Evolutionary conservation across 164 flowering plant species (phyloP), one percentile per base, ranked within the genome.

Genomic region (Vitis cinerea): DNA sequence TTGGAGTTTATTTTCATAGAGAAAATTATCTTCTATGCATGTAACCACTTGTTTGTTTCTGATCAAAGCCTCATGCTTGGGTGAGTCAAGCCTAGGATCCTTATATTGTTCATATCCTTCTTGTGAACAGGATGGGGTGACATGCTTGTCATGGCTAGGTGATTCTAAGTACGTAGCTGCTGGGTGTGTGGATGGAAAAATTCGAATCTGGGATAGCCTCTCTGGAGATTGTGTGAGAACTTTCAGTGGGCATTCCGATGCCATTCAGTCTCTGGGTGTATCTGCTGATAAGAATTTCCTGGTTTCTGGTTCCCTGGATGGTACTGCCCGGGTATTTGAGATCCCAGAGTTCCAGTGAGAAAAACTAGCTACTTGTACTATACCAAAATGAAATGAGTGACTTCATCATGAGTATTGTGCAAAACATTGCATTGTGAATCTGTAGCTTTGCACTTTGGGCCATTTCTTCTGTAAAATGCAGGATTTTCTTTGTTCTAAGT

Each of bases 191-290:
- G 97, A 88, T 71, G 97, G 97, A 2, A 89, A 80, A 76, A 86
- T 95, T 13, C 77, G 90, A 13, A 14, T 95, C 11, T 95, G 99
- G 99, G 97, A 95, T 57, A 82, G 91, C 71, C 92, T 87, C 9
- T 91, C 96, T 9, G 96, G 97, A 23, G 84, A 83, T 4, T 85
- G 91, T 71, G 79, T 72, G 15, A 83, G 62, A 78, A 85, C 86
- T 29, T 91, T 91, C 75, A 74, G 69, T 4, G 98, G 97, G 9
- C 99, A 95, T 58, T 29, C 80, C 23, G 83, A 81, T 67, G 81
- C 85, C 19, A 83, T 93, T 67, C 96, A 88, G 64, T 81, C 90
- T 14, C 47, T 93, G 2, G 82, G 87, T 5, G 71, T 83, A 6
- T 88, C 97, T 50, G 77, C 87, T 4, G 74, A 80, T 61, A 73